phyloP scores from a whole-genome alignment of 805 yeast species.

The Ogataea nitratoaversa region DNA sequence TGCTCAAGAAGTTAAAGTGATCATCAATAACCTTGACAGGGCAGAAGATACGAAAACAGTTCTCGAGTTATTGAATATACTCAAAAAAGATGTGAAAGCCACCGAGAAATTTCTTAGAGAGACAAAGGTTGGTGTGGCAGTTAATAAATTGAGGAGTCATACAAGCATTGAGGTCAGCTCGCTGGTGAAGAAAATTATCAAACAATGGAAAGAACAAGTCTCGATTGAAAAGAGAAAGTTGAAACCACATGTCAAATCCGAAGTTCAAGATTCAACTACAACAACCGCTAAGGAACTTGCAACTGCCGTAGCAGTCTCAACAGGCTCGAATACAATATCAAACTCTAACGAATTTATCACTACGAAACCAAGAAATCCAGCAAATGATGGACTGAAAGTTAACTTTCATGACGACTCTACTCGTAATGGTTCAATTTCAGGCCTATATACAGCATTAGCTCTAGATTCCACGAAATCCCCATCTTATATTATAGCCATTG shows the following conservation, averaged over 20 bases:
- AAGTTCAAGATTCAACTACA: constrained; percentile 1
- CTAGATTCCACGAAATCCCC: constrained; percentile 59
- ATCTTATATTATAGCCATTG: constrained; percentile 51
- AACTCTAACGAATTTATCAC: constrained; percentile 35
- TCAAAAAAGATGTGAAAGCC: constrained; percentile 73
- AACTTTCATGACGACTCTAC: constrained; percentile 68
- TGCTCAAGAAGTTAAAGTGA: constrained; percentile 64
- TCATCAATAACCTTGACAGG: constrained; percentile 71
- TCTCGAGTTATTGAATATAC: constrained; percentile 56
- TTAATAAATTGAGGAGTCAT: constrained; percentile 77
- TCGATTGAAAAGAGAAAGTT: constrained; percentile 50
- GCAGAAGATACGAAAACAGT: constrained; percentile 61
- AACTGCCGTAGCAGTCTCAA: background rate
- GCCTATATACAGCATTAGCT: constrained; percentile 85
- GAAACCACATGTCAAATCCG: constrained; percentile 6
- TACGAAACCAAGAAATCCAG: constrained; percentile 66
- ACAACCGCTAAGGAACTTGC: background rate
- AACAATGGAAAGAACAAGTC: constrained; percentile 87
- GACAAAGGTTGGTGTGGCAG: constrained; percentile 96
- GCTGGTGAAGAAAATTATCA: constrained; percentile 77
- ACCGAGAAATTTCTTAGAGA: constrained; percentile 83
- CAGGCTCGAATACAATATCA: background rate
- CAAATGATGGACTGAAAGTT: constrained; percentile 74
- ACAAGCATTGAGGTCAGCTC: constrained; percentile 61
- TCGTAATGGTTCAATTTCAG: constrained; percentile 79